Percentiles rank a stretch among this genome's conserved stretches.
Evolutionary conservation across 2,329 filamentous ascomycete genomes (phyloP).

Genomic region (Fusarium sp.): DNA sequence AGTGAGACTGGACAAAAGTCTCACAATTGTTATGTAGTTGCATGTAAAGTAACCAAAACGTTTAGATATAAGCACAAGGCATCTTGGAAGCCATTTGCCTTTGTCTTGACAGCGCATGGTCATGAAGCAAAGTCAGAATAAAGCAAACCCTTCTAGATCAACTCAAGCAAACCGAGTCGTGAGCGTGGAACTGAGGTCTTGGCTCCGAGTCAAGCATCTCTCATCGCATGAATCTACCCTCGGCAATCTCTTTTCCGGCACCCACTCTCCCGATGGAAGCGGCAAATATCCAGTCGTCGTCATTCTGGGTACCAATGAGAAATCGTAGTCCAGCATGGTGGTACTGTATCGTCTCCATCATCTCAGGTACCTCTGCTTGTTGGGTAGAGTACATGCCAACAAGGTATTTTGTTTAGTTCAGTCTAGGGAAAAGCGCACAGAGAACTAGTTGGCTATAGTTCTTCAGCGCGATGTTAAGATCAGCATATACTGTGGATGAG

Average conservation of each 20-base stretch:
- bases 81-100: background rate
- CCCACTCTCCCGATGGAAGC: background rate
- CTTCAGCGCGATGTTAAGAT: background rate
- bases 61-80: no score
- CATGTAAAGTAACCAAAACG: no score
- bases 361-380: background rate
- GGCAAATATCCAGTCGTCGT: background rate
- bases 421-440: background rate
- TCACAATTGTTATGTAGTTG: no score
- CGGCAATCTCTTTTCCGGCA: conserved; percentile 10
- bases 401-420: background rate
- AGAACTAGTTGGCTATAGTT: background rate
- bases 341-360: background rate
- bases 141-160: background rate
- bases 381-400: background rate
- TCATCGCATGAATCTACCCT: background rate
- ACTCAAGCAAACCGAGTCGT: background rate
- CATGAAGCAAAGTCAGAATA: background rate
- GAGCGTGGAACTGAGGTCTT: background rate
- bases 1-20: background rate
- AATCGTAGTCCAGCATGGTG: background rate
- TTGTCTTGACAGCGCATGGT: background rate
- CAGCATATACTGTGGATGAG: conserved; percentile 2
- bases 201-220: background rate
- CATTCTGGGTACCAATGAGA: background rate